Evolutionary conservation across 1,284 basidiomycete genomes (phyloP).

Genomic region (Leucoagaricus sp.): DNA sequence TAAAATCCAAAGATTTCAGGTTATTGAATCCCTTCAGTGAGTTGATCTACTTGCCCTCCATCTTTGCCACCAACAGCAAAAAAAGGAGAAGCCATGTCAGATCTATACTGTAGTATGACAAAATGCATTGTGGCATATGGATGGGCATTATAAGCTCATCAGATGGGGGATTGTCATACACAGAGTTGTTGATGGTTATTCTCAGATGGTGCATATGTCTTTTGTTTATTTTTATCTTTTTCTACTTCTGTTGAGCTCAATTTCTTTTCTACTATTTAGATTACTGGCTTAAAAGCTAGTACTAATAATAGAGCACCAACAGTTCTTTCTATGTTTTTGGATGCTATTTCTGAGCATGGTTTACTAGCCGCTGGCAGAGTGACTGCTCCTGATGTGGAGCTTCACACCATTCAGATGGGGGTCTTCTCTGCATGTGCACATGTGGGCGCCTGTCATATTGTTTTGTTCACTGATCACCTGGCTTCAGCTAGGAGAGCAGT

Average conservation of each 20-base stretch:
- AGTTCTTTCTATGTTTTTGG: slow-evolving; percentile 36
- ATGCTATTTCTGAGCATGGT: slow-evolving; percentile 32
- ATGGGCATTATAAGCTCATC: slow-evolving; percentile 54
- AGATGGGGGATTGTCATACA: slow-evolving; percentile 52
- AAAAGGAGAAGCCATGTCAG: too few species aligned
- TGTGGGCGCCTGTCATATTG: too few species aligned
- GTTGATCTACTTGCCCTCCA: too few species aligned
- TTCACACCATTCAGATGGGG: too few species aligned
- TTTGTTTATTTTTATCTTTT: slow-evolving; percentile 13
- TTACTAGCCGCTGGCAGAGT: too few species aligned
- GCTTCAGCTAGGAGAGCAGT: too few species aligned
- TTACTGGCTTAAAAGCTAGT: slow-evolving; percentile 34
- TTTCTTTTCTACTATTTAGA: slow-evolving; percentile 20
- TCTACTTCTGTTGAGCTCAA: slow-evolving; percentile 15
- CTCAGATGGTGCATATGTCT: slow-evolving; percentile 37
- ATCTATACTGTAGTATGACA: slow-evolving; percentile 35
- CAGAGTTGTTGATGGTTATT: slow-evolving; percentile 46
- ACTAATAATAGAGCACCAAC: slow-evolving; percentile 41
- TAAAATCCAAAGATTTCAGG: too few species aligned
- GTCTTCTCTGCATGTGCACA: too few species aligned
- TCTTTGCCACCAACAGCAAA: too few species aligned
- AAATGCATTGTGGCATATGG: slow-evolving; percentile 48
- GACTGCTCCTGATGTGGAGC: too few species aligned
- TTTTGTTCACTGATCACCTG: too few species aligned
- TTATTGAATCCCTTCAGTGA: too few species aligned